A percentile compares a stretch with the other conserved stretches of the same genome.
phyloP scores from a whole-genome alignment of 2,329 filamentous ascomycete species.

The Ophiostoma triangulosporum region DNA sequence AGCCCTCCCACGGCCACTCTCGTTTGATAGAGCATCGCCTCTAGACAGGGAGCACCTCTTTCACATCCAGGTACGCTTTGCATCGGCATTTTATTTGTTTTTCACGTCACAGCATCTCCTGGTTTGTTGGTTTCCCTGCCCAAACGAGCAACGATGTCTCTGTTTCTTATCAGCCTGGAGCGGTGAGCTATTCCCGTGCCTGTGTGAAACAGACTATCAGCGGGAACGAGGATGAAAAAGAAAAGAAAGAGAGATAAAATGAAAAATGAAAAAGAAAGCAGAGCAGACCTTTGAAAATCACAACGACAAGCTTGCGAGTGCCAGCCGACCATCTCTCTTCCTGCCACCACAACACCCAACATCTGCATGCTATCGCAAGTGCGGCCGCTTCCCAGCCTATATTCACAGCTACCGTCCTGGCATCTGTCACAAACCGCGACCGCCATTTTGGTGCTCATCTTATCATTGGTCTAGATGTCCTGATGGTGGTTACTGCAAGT shows the following conservation, averaged over 20 bases:
- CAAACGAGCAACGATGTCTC: not conserved
- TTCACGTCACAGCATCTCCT: too few species aligned
- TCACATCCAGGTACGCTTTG: not conserved
- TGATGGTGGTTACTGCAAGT: not conserved
- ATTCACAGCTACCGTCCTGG: not conserved
- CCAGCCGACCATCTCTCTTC: not conserved
- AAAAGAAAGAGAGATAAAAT: not conserved
- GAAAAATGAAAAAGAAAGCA: not conserved
- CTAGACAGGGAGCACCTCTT: not conserved
- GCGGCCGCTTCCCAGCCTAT: not conserved
- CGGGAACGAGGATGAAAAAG: not conserved
- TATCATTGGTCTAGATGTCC: not conserved
- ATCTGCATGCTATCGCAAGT: not conserved
- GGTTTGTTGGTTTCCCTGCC: not conserved
- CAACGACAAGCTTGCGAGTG: not conserved
- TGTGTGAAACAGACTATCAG: not conserved
- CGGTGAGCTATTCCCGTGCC: not conserved
- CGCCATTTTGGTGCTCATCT: not conserved
- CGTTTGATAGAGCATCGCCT: not conserved
- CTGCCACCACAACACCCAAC: not conserved
- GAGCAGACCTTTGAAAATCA: too few species aligned
- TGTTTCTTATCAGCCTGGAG: not conserved
- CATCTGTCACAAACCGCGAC: not conserved
- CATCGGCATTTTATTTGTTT: not conserved
- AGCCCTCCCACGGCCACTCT: not conserved